Conservation (phyloP, 352 stramenopile species). For the Pythium aristosporum region DNA sequence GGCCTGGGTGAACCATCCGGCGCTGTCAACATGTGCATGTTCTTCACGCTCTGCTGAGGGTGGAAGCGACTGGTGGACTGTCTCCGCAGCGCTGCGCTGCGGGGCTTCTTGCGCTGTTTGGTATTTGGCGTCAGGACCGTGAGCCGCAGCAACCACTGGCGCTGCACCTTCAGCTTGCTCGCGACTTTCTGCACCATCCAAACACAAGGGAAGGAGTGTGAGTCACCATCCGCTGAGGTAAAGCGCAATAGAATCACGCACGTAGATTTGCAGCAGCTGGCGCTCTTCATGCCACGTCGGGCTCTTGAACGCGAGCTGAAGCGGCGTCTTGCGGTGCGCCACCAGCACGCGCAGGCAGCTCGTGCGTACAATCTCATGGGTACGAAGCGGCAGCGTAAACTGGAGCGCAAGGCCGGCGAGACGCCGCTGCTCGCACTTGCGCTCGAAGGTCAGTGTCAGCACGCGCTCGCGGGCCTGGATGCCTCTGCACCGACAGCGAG, state of each 20-base stretch:
- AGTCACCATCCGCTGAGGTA: background rate
- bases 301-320: constrained; percentile 42
- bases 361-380: constrained; percentile 12
- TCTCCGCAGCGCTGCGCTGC: background rate
- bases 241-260: constrained; percentile 25
- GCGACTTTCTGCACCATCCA: constrained; percentile 20
- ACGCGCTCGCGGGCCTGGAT: constrained; percentile 53
- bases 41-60: background rate
- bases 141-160: constrained; percentile 19
- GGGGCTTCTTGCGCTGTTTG: constrained; percentile 5
- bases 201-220: background rate
- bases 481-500: constrained; percentile 28
- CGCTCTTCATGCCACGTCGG: constrained; percentile 45
- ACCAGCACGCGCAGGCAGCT: constrained; percentile 36
- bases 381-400: constrained; percentile 42
- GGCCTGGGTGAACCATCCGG: background rate
- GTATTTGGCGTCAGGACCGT: background rate
- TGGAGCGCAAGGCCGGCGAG: constrained; percentile 37
- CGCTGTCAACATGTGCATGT: background rate
- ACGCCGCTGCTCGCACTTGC: constrained; percentile 39
- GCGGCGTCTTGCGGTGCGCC: constrained; percentile 40
- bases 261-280: constrained; percentile 47
- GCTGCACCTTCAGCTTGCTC: constrained; percentile 20
- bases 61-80: constrained; percentile 3
- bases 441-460: constrained; percentile 51